phyloP scores from a whole-genome alignment of 345 rosid species.

The Erucastrum elatum region DNA sequence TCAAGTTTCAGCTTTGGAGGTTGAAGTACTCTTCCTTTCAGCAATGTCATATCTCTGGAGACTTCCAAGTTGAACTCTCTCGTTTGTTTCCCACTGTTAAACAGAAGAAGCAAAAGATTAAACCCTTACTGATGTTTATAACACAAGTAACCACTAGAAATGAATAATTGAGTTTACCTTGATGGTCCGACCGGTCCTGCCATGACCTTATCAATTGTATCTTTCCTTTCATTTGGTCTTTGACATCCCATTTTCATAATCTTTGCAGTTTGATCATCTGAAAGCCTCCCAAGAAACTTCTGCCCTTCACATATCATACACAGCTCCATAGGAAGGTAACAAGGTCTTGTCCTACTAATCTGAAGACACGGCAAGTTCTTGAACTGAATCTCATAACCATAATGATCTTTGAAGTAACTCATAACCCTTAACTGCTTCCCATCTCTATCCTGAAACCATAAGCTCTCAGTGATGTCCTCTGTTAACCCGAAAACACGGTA shows the following conservation, averaged over 20 bases:
- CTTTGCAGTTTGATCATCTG: conserved; percentile 91
- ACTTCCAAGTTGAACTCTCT: conserved; percentile 75
- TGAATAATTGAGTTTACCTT: conserved; percentile 49
- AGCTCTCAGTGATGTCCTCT: conserved; percentile 64
- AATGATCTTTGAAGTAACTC: conserved; percentile 87
- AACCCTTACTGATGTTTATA: background rate
- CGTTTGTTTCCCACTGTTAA: conserved; percentile 66
- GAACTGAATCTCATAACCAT: conserved; percentile 68
- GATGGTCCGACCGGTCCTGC: conserved; percentile 83
- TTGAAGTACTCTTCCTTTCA: conserved; percentile 81
- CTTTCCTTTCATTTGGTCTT: conserved; percentile 80
- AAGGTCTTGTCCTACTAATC: conserved; percentile 85
- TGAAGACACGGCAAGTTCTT: conserved; percentile 90
- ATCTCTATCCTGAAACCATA: conserved; percentile 82
- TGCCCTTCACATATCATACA: conserved; percentile 98
- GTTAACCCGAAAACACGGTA: conserved; percentile 86
- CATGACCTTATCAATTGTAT: conserved; percentile 76
- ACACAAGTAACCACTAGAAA: background rate
- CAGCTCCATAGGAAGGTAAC: conserved; percentile 97
- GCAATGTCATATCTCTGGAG: conserved; percentile 78
- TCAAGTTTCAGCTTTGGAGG: conserved; percentile 97
- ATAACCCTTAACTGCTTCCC: conserved; percentile 71
- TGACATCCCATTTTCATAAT: conserved; percentile 95
- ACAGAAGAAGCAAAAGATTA: conserved; percentile 25
- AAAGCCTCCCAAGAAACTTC: conserved; percentile 94